These are phyloP conservation scores for Silene conica DNA, from an alignment of 148 eudicot species.

Conservation along the genomic window DNA sequence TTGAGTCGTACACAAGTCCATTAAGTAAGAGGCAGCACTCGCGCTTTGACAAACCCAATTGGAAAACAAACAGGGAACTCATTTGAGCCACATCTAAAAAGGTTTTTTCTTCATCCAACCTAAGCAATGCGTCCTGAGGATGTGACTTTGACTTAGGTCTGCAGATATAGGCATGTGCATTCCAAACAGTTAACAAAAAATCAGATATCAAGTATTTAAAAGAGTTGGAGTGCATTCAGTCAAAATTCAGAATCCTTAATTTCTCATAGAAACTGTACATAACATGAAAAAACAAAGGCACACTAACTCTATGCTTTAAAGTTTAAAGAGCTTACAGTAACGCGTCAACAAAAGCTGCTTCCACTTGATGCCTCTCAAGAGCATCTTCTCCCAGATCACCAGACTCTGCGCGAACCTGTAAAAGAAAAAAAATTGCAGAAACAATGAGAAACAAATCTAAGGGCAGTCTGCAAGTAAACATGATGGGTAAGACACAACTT, in stretches of 20 bases:
- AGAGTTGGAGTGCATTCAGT: slow-evolving; percentile 1
- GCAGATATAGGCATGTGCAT: slow-evolving; percentile 3
- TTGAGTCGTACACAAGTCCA: slow-evolving; percentile 76
- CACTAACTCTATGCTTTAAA: neutral
- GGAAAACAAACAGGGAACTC: slow-evolving; percentile 73
- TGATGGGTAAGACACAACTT: slow-evolving; percentile 1
- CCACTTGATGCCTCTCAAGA: slow-evolving; percentile 77
- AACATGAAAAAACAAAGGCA: neutral
- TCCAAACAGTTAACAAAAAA: neutral
- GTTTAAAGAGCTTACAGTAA: slow-evolving; percentile 48
- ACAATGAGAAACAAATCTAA: neutral
- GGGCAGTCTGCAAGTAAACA: neutral
- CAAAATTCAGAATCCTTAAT: neutral
- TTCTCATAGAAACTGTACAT: neutral
- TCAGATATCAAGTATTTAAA: neutral
- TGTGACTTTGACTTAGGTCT: slow-evolving; percentile 76
- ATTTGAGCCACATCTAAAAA: slow-evolving; percentile 57
- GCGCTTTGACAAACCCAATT: slow-evolving; percentile 71
- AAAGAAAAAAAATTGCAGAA: neutral
- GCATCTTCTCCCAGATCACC: slow-evolving; percentile 58
- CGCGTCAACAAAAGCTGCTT: slow-evolving; percentile 88
- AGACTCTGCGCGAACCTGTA: slow-evolving; percentile 39
- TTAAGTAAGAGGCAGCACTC: slow-evolving; percentile 77
- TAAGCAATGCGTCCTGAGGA: slow-evolving; percentile 76
- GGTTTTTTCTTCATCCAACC: slow-evolving; percentile 62